Evolutionary conservation across 2,329 filamentous ascomycete species (phyloP).

Genomic region (Fusarium chlamydosporum): DNA sequence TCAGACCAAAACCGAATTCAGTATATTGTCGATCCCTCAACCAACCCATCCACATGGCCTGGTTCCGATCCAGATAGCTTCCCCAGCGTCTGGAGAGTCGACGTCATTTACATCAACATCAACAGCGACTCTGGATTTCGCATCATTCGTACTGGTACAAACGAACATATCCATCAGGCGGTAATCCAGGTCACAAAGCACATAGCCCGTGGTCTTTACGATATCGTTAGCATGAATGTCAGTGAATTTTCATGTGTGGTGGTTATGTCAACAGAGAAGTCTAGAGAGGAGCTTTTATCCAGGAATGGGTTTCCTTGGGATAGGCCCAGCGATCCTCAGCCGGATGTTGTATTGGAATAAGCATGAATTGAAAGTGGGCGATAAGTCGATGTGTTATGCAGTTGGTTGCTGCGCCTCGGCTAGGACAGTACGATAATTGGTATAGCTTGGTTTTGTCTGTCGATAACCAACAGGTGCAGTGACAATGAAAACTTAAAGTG

Average conservation of each 20-base stretch:
- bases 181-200: neutral
- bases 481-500: too few relatives aligned
- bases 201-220: neutral
- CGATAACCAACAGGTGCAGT: too few relatives aligned
- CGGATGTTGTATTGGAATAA: neutral
- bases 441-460: too few relatives aligned
- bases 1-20: neutral
- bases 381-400: too few relatives aligned
- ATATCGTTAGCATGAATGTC: conserved; percentile 5
- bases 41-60: neutral
- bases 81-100: conserved; percentile 1
- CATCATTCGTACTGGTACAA: neutral
- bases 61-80: neutral
- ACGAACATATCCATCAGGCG: conserved; percentile 15
- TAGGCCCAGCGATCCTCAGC: neutral
- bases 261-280: neutral
- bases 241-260: conserved; percentile 15
- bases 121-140: neutral
- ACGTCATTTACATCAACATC: neutral
- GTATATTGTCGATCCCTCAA: conserved; percentile 15
- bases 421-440: too few relatives aligned
- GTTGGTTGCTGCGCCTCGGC: too few relatives aligned
- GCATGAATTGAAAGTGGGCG: too few relatives aligned
- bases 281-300: neutral
- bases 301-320: conserved; percentile 16